Percentiles rank a stretch among this genome's conserved stretches.
These are phyloP conservation scores for Dactylonectria macrodidyma DNA, from an alignment of 2,329 filamentous ascomycete species.

Conservation along the genomic window DNA sequence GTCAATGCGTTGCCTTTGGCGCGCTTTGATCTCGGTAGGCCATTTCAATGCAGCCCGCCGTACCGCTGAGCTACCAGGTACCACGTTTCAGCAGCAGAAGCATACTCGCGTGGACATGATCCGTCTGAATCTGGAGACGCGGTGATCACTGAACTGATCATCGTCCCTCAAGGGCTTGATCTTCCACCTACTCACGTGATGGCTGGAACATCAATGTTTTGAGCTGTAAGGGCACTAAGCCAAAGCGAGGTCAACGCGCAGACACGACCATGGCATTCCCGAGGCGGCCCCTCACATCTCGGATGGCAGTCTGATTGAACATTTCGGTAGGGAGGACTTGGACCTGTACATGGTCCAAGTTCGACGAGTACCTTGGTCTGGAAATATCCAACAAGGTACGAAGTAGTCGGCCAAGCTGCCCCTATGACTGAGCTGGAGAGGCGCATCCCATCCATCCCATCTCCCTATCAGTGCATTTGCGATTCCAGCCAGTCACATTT, in stretches of 20 bases:
- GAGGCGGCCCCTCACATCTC: conserved; percentile 38
- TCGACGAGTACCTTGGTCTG: conserved; percentile 15
- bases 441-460: neutral
- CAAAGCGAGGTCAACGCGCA: conserved; percentile 13
- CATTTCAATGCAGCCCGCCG: neutral
- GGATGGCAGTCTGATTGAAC: conserved; percentile 24
- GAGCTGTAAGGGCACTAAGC: conserved; percentile 11
- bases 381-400: conserved; percentile 21
- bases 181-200: conserved; percentile 24
- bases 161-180: neutral
- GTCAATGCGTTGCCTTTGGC: conserved; percentile 5
- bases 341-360: conserved; percentile 34
- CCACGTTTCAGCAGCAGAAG: neutral
- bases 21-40: conserved; percentile 8
- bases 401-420: neutral
- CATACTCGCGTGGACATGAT: neutral
- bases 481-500: neutral
- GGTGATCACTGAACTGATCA: neutral
- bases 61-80: neutral
- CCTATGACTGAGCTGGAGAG: neutral
- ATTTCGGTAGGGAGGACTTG: conserved; percentile 42
- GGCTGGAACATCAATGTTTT: conserved; percentile 6
- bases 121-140: conserved; percentile 14
- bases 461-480: neutral
- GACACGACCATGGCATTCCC: conserved; percentile 42